Conservation (phyloP, 179 eudicot species). For the Patellifolia procumbens region DNA sequence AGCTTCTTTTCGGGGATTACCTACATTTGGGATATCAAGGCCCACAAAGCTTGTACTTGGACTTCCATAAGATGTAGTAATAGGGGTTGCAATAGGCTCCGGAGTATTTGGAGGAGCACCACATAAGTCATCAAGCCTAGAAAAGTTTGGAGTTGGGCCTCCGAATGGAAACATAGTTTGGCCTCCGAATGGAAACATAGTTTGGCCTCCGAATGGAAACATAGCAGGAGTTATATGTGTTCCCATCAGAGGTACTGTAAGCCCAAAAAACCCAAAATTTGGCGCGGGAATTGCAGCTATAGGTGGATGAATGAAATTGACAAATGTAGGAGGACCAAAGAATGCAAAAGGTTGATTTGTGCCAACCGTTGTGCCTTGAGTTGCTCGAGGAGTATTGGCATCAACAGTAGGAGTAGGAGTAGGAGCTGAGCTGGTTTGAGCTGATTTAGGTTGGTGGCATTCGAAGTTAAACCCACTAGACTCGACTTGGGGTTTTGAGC, state of each 20-base stretch:
- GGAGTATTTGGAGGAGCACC: not conserved
- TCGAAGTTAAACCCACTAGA: not conserved
- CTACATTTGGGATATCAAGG: no score
- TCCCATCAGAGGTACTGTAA: not conserved
- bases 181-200: no score
- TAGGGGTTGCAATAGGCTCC: not conserved
- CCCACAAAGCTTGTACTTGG: not conserved
- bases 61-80: not conserved
- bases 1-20: no score
- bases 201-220: no score
- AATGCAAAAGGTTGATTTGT: not conserved
- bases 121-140: not conserved
- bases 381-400: no score
- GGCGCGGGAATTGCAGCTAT: not conserved
- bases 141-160: not conserved
- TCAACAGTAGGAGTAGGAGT: no score
- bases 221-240: no score
- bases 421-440: conserved; percentile 1
- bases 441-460: not conserved
- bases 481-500: not conserved
- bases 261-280: not conserved
- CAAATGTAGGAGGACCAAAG: conserved; percentile 5
- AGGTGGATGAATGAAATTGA: conserved; percentile 2
- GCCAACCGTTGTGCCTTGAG: no score
- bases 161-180: not conserved